These are phyloP conservation scores for Phaffomyces opuntiae DNA, from an alignment of 805 yeast genomes.

Conservation along the genomic window DNA sequence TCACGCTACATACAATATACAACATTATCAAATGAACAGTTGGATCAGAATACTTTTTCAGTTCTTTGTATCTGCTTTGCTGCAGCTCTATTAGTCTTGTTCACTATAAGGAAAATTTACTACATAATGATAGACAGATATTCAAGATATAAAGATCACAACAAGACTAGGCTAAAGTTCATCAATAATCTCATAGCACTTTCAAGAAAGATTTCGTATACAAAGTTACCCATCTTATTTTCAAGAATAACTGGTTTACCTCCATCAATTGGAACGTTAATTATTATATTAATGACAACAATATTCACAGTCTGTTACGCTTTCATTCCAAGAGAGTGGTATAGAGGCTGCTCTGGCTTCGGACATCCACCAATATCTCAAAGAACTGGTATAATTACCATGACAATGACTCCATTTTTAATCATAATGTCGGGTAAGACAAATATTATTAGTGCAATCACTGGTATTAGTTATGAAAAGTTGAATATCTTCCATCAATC, in stretches of 20 bases:
- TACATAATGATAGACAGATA: not conserved
- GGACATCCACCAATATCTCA: constrained; percentile 56
- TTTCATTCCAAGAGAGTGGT: constrained; percentile 42
- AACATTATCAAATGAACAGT: not conserved
- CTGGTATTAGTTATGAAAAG: constrained; percentile 52
- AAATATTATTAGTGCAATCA: constrained; percentile 39
- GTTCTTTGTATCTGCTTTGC: not conserved
- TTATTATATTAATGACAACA: constrained; percentile 26
- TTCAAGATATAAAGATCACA: not conserved
- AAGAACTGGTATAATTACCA: constrained; percentile 44
- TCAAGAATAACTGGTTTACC: constrained; percentile 32
- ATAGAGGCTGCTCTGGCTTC: constrained; percentile 44
- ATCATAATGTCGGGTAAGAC: constrained; percentile 45
- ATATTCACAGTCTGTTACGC: constrained; percentile 28
- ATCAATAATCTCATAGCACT: constrained; percentile 23
- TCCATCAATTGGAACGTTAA: constrained; percentile 29
- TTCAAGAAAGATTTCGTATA: constrained; percentile 26
- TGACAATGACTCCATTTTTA: constrained; percentile 44
- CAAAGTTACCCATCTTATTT: constrained; percentile 25
- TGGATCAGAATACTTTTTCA: not conserved
- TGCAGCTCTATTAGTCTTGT: not conserved
- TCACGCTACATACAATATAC: not conserved
- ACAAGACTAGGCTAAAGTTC: not conserved
- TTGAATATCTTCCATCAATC: constrained; percentile 42
- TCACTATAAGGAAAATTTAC: not conserved